Base-by-base conservation (phyloP, 2,329 filamentous ascomycete species). In the Hymenotorrendiella dingleyae region DNA sequence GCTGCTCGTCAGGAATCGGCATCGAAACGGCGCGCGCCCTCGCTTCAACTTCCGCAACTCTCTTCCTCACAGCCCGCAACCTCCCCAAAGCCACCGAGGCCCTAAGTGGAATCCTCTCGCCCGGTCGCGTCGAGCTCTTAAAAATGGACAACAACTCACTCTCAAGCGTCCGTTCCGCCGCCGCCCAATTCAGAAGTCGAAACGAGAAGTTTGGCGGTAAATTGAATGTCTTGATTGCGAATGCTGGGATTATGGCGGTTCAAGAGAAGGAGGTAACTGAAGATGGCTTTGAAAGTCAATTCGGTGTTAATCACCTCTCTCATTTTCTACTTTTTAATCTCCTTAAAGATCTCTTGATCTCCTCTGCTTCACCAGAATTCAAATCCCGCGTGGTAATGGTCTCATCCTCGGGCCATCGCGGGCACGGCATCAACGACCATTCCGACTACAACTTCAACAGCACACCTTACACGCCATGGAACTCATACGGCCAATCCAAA, bases 261-360 rank as follows among this genome's bases (percentile, higher is more conserved):
- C 40, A 37, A n/a, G 39, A 47, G 28, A 58, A 66, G 12, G 47
- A 64, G 14, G 37, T 47, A 19, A 74, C 68, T 1, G 49, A 50
- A 17, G 70, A 74, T 45, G 69, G 70, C 20, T 69, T 67, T 53
- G 73, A 78, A 48, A 55, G 56, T 0, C 72, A 78, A 43, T 70
- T 78, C 45, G 72, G 65, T 36, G 68, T 65, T 12, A 76, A 77
- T 54, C 68, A 78, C 52, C 61, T 79, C 4, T 64, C 60, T 14
- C 71, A 76, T 47, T 78, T 78, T 57, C 64, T 76, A 0, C 65
- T 78, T 11, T 72, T 74, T 52, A 58, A 72, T 21, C 65, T 75
- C 2, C 61, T 78, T 12, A 69, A 69, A 22, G 56, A 64, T 0
- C 54, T 64, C 0, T 54, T 78, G 6, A 55, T 75, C 0, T 49